These are phyloP conservation scores for Ogataea methanolica DNA, from an alignment of 805 yeast genomes.

Conservation along the genomic window DNA sequence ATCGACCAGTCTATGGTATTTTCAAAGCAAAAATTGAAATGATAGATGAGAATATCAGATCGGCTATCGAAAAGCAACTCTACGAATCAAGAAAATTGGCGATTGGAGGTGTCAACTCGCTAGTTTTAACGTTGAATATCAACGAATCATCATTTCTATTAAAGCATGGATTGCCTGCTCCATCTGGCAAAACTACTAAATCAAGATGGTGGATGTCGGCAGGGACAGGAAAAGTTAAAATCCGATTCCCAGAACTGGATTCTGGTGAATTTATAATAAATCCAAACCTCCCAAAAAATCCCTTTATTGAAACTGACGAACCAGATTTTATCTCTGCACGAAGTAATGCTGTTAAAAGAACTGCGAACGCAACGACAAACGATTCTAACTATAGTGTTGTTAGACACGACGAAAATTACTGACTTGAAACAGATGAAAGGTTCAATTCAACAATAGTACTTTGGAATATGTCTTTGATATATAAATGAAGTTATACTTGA, in stretches of 20 bases:
- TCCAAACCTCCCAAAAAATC: conserved; percentile 67
- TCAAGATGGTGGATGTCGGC: conserved; percentile 87
- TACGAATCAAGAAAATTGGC: conserved; percentile 47
- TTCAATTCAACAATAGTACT: too few species aligned
- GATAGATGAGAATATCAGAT: conserved; percentile 53
- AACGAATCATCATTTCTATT: conserved; percentile 14
- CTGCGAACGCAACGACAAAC: too few species aligned
- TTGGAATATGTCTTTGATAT: too few species aligned
- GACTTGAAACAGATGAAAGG: neutral
- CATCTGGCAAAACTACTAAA: conserved; percentile 63
- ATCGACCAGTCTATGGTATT: conserved; percentile 79
- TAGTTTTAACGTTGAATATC: conserved; percentile 21
- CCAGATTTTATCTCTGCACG: conserved; percentile 44
- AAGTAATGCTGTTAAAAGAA: neutral
- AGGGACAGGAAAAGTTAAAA: conserved; percentile 50
- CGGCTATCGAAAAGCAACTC: conserved; percentile 46
- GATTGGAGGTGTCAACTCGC: conserved; percentile 34
- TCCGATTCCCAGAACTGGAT: conserved; percentile 44
- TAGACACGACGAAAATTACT: neutral
- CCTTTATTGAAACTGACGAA: conserved; percentile 52
- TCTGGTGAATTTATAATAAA: conserved; percentile 50
- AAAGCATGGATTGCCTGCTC: conserved; percentile 67
- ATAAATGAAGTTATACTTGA: too few species aligned
- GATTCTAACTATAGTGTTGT: neutral
- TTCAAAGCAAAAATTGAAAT: conserved; percentile 62